A percentile compares a stretch with the other conserved stretches of the same genome.
Evolutionary conservation across 176 grass and related monocot genomes (phyloP).

Genomic region (Avena atlantica): DNA sequence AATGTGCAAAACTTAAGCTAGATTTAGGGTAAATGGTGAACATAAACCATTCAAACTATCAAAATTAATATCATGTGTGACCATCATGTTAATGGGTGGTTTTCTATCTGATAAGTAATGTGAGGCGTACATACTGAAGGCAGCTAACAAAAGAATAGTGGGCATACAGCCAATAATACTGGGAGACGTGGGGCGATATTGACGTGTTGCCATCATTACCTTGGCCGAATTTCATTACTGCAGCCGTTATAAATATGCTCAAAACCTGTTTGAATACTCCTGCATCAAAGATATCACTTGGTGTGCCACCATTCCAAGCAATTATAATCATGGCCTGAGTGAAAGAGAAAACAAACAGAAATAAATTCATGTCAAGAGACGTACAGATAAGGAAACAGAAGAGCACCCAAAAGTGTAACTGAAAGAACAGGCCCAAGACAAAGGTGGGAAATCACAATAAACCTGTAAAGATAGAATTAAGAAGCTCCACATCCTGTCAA

Average conservation of each 20-base stretch:
- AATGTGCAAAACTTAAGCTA: constrained; percentile 10
- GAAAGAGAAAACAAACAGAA: constrained; percentile 3
- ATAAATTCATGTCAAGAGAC: neutral
- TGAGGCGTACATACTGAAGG: neutral
- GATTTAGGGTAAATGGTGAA: neutral
- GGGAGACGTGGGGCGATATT: neutral
- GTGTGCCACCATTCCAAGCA: constrained; percentile 95
- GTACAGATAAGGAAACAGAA: constrained; percentile 34
- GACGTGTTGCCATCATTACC: constrained; percentile 39
- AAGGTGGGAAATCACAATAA: constrained; percentile 38
- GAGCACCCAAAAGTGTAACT: constrained; percentile 24
- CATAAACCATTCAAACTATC: neutral
- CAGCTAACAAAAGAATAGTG: constrained; percentile 1
- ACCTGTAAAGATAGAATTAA: constrained; percentile 93
- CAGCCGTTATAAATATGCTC: constrained; percentile 96
- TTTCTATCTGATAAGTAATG: neutral
- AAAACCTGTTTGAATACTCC: constrained; percentile 89
- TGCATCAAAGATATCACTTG: constrained; percentile 79
- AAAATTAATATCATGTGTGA: neutral
- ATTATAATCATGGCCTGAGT: constrained; percentile 88
- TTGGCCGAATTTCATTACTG: constrained; percentile 79
- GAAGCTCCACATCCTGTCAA: constrained; percentile 99
- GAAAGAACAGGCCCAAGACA: constrained; percentile 26
- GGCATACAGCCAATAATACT: neutral
- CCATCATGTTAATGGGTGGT: neutral